Evolutionary conservation across 2,329 filamentous ascomycete species (phyloP).

Genomic region (Pleomassaria siparia): DNA sequence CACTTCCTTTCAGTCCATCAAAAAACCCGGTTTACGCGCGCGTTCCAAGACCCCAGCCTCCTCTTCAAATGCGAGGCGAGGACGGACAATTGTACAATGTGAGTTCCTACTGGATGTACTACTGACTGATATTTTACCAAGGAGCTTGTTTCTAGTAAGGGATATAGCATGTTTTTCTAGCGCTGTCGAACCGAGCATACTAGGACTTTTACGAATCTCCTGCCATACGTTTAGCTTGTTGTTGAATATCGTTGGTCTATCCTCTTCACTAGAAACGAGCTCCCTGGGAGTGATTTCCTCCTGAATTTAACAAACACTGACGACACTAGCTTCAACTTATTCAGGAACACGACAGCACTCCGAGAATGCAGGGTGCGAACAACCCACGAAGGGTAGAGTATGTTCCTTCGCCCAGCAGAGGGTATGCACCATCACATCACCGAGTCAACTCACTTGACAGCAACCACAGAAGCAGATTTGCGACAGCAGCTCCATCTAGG

Average conservation of each 20-base stretch:
- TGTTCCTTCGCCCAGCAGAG: slow-evolving; percentile 12
- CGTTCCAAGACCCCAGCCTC: slow-evolving; percentile 13
- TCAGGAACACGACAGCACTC: slow-evolving; percentile 12
- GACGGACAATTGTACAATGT: slow-evolving; percentile 37
- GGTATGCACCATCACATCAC: slow-evolving; percentile 14
- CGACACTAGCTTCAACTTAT: slow-evolving; percentile 33
- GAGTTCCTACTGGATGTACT: slow-evolving; percentile 25
- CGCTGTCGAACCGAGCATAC: too few relatives aligned
- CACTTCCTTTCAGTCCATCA: slow-evolving; percentile 17
- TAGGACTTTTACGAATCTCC: too few relatives aligned
- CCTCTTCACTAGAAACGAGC: slow-evolving; percentile 10
- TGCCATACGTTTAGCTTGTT: too few relatives aligned
- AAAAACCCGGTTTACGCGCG: slow-evolving; percentile 14
- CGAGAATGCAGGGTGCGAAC: neutral
- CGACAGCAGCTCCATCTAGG: slow-evolving; percentile 16
- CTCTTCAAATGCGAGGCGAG: slow-evolving; percentile 24
- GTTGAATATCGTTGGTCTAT: too few relatives aligned
- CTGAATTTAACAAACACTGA: slow-evolving; percentile 23
- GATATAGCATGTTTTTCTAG: too few relatives aligned
- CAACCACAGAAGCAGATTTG: slow-evolving; percentile 12
- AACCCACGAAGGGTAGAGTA: slow-evolving; percentile 18
- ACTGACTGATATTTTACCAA: slow-evolving; percentile 16
- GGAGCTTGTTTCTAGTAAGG: too few relatives aligned
- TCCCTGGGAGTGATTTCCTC: slow-evolving; percentile 2
- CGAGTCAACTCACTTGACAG: slow-evolving; percentile 17